Evolutionary conservation across 352 stramenopile species (phyloP).

Genomic region (Pythium dissotocum): DNA sequence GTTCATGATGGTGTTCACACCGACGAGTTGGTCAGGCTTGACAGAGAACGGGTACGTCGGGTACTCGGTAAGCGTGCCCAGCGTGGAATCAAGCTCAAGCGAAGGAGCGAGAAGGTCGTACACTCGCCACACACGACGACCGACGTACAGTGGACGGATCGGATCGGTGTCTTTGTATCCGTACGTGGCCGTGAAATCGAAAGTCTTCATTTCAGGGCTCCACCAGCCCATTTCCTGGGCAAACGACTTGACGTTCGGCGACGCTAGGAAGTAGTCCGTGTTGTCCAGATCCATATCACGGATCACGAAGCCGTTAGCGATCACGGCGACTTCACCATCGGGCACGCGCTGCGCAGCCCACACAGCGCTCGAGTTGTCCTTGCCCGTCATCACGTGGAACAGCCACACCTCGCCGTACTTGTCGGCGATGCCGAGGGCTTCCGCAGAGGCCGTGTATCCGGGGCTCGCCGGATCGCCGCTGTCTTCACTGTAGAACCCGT

Average conservation of each 20-base stretch:
- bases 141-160: conserved; percentile 43
- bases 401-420: conserved; percentile 83
- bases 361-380: conserved; percentile 72
- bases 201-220: conserved; percentile 35
- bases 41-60: conserved; percentile 75
- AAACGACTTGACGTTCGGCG: conserved; percentile 68
- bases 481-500: conserved; percentile 91
- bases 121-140: conserved; percentile 79
- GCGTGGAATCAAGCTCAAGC: conserved; percentile 45
- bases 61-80: conserved; percentile 40
- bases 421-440: conserved; percentile 82
- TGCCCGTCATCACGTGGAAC: conserved; percentile 90
- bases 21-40: conserved; percentile 51
- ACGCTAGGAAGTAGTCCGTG: conserved; percentile 75
- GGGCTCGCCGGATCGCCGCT: conserved; percentile 40
- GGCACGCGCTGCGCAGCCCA: conserved; percentile 90
- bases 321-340: conserved; percentile 73
- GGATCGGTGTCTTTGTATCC: conserved; percentile 39
- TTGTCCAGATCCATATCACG: conserved; percentile 71
- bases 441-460: conserved; percentile 45
- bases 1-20: conserved; percentile 58
- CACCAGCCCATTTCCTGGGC: conserved; percentile 76
- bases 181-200: conserved; percentile 51
- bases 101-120: conserved; percentile 65
- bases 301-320: conserved; percentile 92